Conservation (phyloP, 2,329 filamentous ascomycete species). For the Sclerotinia trifoliorum region DNA sequence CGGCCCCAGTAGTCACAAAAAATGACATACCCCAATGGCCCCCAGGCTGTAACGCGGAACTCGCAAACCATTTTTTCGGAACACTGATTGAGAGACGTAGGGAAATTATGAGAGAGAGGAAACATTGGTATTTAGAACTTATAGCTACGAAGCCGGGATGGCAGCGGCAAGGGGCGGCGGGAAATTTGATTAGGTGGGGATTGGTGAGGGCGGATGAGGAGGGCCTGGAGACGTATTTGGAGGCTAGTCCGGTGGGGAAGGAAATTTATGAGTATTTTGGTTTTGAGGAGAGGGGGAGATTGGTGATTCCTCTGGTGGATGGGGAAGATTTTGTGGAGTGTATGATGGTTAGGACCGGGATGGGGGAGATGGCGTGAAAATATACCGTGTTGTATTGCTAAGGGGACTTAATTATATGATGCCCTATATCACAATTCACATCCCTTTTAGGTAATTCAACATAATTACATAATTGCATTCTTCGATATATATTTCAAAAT, state of each 20-base stretch:
- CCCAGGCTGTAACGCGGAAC: slow-evolving; percentile 40
- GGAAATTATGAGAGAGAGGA: slow-evolving; percentile 43
- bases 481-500: background rate
- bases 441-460: background rate
- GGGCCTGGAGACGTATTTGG: slow-evolving; percentile 48
- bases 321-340: slow-evolving; percentile 36
- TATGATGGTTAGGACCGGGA: slow-evolving; percentile 33
- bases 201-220: slow-evolving; percentile 47
- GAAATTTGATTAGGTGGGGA: slow-evolving; percentile 49
- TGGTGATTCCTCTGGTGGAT: slow-evolving; percentile 44
- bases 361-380: background rate
- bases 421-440: background rate
- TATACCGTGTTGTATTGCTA: background rate
- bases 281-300: slow-evolving; percentile 44
- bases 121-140: slow-evolving; percentile 52
- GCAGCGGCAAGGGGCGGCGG: slow-evolving; percentile 49
- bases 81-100: slow-evolving; percentile 41
- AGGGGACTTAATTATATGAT: no score
- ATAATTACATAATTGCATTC: background rate
- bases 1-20: slow-evolving; percentile 28
- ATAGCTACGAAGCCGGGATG: slow-evolving; percentile 45
- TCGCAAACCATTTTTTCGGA: slow-evolving; percentile 46
- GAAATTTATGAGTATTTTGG: slow-evolving; percentile 50
- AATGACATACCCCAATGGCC: slow-evolving; percentile 44
- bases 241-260: slow-evolving; percentile 50